Base-by-base conservation (phyloP, 139 green algal genomes). In the Chlorella sorokiniana region DNA sequence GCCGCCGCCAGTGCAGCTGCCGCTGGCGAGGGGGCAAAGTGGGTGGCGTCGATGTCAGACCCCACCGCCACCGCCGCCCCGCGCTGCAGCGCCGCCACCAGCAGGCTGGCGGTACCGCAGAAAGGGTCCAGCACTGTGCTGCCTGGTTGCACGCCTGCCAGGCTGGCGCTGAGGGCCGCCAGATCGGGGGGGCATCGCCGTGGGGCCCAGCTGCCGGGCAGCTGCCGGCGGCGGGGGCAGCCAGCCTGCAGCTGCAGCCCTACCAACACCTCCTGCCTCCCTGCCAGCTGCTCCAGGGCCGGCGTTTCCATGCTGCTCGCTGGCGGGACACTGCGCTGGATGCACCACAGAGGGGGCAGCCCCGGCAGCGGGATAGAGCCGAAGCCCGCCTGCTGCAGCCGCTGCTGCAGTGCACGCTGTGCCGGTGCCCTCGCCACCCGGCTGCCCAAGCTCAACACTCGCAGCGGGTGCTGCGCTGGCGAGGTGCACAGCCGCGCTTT, bases 151-250 rank as follows among this genome's bases (percentile, higher is more conserved):
- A 79, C 73, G 5, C 18, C 41, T 42, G 75, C 75, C 41, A 81
- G 61, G 40, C 75, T 71, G 59, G 41, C 62, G 20, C 41, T 81
- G 4, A 72, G 10, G 37, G 61, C 75, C 4, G 59, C 75, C 18
- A 81, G 75, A 41, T 73, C 59, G 6, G 75, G 75, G n/a, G n/a
- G n/a, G 75, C 75, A 81, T 71, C 59, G 75, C 59, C 18, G 75
- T 81, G 41, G 73, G 73, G 35, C 54, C 51, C 27, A 79, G 73
- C 54, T 40, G 54, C 25, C 73, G 73, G 70, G n/a, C n/a, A 6
- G 45, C 16, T 33, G 70, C 70, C 44, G 23, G 18, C n/a, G 10
- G 1, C 27, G 27, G 5, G 27, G 37, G 29, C 9, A 23, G 10
- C 73, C 73, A 9, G 38, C 51, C 8, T 37, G 52, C 9, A 79